A percentile compares a stretch with the other conserved stretches of the same genome.
Conservation (phyloP, 2,329 filamentous ascomycete species). For the Gaeumannomyces sp. region DNA sequence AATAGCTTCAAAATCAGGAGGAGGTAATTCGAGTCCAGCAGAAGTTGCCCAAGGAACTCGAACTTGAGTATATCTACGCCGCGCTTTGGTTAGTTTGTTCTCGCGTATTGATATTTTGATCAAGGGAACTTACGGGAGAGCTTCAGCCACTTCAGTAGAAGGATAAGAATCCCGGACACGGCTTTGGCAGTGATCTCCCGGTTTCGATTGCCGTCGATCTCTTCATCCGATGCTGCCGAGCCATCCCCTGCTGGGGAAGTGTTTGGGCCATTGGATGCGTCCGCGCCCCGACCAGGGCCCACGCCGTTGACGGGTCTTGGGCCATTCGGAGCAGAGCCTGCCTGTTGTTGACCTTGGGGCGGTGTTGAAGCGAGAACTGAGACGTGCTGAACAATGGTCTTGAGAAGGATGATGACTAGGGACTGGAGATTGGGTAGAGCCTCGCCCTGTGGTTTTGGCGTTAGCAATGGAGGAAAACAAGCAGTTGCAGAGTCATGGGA, state of each 20-base stretch:
- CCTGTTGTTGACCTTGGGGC: conserved; percentile 38
- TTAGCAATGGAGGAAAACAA: conserved; percentile 23
- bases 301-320: conserved; percentile 21
- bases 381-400: conserved; percentile 80
- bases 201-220: conserved; percentile 72
- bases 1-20: conserved; percentile 89
- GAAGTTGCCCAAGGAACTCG: conserved; percentile 87
- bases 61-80: conserved; percentile 80
- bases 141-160: conserved; percentile 96
- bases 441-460: conserved; percentile 47
- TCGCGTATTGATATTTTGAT: neutral
- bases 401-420: conserved; percentile 84
- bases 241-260: conserved; percentile 36
- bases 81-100: conserved; percentile 2
- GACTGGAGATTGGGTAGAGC: conserved; percentile 85
- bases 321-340: conserved; percentile 29
- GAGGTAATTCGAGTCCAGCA: conserved; percentile 92
- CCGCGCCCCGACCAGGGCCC: conserved; percentile 16
- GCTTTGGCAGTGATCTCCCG: conserved; percentile 89
- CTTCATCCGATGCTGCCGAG: conserved; percentile 51
- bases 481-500: neutral
- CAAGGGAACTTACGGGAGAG: conserved; percentile 65
- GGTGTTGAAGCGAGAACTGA: conserved; percentile 68
- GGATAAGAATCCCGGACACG: conserved; percentile 77
- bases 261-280: conserved; percentile 24